phyloP scores from a whole-genome alignment of 2,329 filamentous ascomycete species.

The Curvularia eragrostidis region DNA sequence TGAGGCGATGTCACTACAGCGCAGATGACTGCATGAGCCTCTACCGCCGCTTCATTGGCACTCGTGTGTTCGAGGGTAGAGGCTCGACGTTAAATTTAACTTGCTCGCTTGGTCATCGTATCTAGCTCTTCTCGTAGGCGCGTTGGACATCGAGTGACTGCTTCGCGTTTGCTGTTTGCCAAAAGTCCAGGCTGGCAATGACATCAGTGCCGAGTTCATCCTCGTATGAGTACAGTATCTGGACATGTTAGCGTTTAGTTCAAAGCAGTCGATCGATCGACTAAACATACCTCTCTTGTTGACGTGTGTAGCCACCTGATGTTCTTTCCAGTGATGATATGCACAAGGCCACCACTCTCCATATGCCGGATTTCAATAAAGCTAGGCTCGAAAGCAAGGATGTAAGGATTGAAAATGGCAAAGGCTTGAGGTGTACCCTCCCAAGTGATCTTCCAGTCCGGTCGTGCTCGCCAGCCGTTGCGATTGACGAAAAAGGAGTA shows the following conservation, averaged over 20 bases:
- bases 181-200: slow-evolving; percentile 95
- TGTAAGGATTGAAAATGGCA: slow-evolving; percentile 94
- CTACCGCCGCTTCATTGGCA: slow-evolving; percentile 3
- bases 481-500: slow-evolving; percentile 99
- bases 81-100: slow-evolving; percentile 6
- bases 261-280: background rate
- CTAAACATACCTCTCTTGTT: slow-evolving; percentile 81
- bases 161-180: slow-evolving; percentile 58
- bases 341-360: slow-evolving; percentile 87
- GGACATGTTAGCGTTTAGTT: slow-evolving; percentile 24
- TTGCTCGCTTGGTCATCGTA: background rate
- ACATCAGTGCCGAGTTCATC: slow-evolving; percentile 93
- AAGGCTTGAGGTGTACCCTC: slow-evolving; percentile 92
- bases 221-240: slow-evolving; percentile 98
- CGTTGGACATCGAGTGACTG: slow-evolving; percentile 37
- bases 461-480: slow-evolving; percentile 94
- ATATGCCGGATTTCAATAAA: slow-evolving; percentile 97
- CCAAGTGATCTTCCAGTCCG: slow-evolving; percentile 98
- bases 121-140: slow-evolving; percentile 37
- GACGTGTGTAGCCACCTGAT: slow-evolving; percentile 97
- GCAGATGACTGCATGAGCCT: background rate
- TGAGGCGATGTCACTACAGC: slow-evolving; percentile 2
- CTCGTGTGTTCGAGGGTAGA: slow-evolving; percentile 12
- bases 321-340: slow-evolving; percentile 95
- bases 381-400: slow-evolving; percentile 94